phyloP scores from a whole-genome alignment of 164 flowering plant species.

The Vitis cinerea region DNA sequence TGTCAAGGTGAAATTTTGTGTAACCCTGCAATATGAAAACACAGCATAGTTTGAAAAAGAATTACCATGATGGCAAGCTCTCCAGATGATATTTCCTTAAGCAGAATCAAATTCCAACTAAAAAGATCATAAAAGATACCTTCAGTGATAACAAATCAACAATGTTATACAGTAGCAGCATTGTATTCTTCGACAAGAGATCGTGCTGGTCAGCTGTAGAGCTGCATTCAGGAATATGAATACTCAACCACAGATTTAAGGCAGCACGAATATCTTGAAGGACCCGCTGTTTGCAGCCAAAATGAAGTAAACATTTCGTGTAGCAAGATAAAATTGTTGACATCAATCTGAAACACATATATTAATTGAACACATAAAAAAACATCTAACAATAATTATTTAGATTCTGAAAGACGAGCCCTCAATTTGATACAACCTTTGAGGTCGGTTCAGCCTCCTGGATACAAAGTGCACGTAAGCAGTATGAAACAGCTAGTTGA shows the following conservation, averaged over 20 bases:
- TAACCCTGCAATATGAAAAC: slow-evolving; percentile 47
- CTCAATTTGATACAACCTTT: slow-evolving; percentile 46
- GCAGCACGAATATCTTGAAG: slow-evolving; percentile 63
- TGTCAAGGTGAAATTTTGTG: slow-evolving; percentile 39
- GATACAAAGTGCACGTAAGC: slow-evolving; percentile 64
- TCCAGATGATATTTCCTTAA: not conserved
- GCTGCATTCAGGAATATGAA: slow-evolving; percentile 21
- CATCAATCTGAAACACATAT: not conserved
- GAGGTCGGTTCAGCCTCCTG: slow-evolving; percentile 67
- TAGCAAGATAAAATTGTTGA: too few species aligned
- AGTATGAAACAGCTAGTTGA: slow-evolving; percentile 64
- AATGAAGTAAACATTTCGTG: not conserved
- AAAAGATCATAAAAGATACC: slow-evolving; percentile 37
- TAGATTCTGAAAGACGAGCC: slow-evolving; percentile 18
- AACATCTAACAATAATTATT: not conserved
- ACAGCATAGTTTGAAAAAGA: not conserved
- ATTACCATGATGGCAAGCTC: not conserved
- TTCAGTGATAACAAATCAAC: slow-evolving; percentile 76
- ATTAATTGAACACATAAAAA: not conserved
- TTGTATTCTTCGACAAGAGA: slow-evolving; percentile 33
- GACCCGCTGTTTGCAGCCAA: slow-evolving; percentile 43
- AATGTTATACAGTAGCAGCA: slow-evolving; percentile 52
- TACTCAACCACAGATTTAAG: slow-evolving; percentile 50
- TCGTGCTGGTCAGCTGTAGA: slow-evolving; percentile 26
- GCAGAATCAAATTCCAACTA: not conserved